Percentiles rank a stretch among this genome's conserved stretches.
Conservation (phyloP, 2,329 filamentous ascomycete genomes). For the Zasmidium cellare region DNA sequence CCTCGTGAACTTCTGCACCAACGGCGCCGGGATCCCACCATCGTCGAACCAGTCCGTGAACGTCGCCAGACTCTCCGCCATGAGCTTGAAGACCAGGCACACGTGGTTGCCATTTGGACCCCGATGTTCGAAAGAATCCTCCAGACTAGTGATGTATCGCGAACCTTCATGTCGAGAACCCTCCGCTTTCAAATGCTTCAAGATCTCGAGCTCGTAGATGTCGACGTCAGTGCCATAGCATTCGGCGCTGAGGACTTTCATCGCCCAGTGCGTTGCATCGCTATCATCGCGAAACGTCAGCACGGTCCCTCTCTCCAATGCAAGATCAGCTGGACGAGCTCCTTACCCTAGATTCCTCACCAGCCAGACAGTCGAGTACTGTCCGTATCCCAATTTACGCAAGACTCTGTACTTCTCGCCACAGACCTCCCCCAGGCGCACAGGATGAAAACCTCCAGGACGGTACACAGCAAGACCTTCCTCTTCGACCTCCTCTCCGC, state of each 20-base stretch:
- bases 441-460: slow-evolving; percentile 36
- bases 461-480: slow-evolving; percentile 15
- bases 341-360: too few species aligned
- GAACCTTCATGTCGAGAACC: not conserved
- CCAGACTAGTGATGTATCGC: not conserved
- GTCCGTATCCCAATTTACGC: slow-evolving; percentile 1
- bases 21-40: not conserved
- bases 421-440: slow-evolving; percentile 33
- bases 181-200: not conserved
- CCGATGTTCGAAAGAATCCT: not conserved
- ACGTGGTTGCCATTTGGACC: not conserved
- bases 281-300: too few species aligned
- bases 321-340: too few species aligned
- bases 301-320: too few species aligned
- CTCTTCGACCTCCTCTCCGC: too few species aligned
- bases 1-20: not conserved
- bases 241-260: not conserved
- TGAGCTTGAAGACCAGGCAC: slow-evolving; percentile 11
- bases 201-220: not conserved
- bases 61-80: too few species aligned
- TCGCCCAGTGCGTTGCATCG: not conserved
- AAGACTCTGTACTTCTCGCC: slow-evolving; percentile 37
- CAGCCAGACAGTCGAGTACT: too few species aligned
- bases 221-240: slow-evolving; percentile 1
- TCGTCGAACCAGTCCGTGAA: too few species aligned